These are phyloP conservation scores for Botryotinia globosa DNA, from an alignment of 2,329 filamentous ascomycete genomes.

Conservation along the genomic window DNA sequence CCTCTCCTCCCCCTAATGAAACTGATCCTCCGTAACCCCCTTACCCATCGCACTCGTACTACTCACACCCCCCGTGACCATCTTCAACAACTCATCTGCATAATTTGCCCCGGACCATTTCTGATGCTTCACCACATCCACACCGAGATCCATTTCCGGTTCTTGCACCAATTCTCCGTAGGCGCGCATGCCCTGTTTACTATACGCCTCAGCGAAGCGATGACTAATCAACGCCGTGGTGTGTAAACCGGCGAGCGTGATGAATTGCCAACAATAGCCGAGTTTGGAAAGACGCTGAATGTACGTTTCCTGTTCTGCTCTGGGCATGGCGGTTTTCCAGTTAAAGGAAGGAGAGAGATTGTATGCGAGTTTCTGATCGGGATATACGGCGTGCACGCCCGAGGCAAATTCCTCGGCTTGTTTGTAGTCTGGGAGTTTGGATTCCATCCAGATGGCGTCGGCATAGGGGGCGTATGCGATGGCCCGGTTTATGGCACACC, in stretches of 20 bases:
- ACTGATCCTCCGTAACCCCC: slow-evolving; percentile 97
- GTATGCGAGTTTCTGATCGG: slow-evolving; percentile 96
- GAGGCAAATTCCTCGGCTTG: slow-evolving; percentile 92
- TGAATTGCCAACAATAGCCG: slow-evolving; percentile 99
- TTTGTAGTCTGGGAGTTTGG: slow-evolving; percentile 85
- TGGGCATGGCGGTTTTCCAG: slow-evolving; percentile 96
- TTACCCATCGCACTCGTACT: slow-evolving; percentile 95
- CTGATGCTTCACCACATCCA: slow-evolving; percentile 98
- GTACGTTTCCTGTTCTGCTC: slow-evolving; percentile 93
- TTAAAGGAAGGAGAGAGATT: slow-evolving; percentile 99
- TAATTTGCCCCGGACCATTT: slow-evolving; percentile 98
- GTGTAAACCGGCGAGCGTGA: slow-evolving; percentile 96
- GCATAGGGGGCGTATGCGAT: slow-evolving; percentile 90
- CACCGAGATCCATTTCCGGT: slow-evolving; percentile 85
- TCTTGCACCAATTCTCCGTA: slow-evolving; percentile 98
- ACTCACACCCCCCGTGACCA: slow-evolving; percentile 91
- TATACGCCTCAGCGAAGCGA: slow-evolving; percentile 80
- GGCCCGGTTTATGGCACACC: slow-evolving; percentile 86
- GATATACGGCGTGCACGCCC: slow-evolving; percentile 91
- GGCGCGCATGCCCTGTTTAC: slow-evolving; percentile 83
- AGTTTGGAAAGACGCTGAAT: slow-evolving; percentile 82
- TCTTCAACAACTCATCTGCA: slow-evolving; percentile 91
- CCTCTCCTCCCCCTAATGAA: slow-evolving; percentile 49
- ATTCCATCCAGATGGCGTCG: slow-evolving; percentile 99
- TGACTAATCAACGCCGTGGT: slow-evolving; percentile 91